These are phyloP conservation scores for Friedmanniomyces simplex DNA, from an alignment of 495 filamentous ascomycete species.

Conservation along the genomic window DNA sequence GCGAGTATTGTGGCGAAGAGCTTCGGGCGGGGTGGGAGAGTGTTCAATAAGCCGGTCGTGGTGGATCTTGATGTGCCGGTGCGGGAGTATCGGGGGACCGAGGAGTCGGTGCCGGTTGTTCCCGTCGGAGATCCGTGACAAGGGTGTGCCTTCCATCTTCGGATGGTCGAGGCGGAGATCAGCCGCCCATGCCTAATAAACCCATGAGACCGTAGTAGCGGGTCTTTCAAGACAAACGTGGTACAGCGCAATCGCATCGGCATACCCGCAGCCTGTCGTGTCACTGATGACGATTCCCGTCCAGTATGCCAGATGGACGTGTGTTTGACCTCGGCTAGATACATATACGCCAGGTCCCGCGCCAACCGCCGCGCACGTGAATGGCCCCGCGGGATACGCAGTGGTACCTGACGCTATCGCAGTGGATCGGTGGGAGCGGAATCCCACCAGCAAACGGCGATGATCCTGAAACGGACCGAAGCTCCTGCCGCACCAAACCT, in stretches of 20 bases:
- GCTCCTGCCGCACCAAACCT: no score
- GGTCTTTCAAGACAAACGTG: no score
- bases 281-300: no score
- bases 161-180: no score
- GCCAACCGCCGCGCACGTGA: constrained; percentile 1
- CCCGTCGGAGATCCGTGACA: neutral
- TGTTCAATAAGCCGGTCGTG: constrained; percentile 64
- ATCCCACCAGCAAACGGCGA: neutral
- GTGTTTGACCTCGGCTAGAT: neutral
- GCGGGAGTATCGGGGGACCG: neutral
- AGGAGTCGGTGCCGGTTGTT: neutral
- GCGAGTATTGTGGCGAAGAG: constrained; percentile 59
- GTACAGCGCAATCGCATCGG: no score
- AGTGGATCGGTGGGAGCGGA: neutral
- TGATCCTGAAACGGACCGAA: neutral
- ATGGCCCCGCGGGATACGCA: constrained; percentile 1
- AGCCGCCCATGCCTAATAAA: no score
- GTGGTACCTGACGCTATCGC: constrained; percentile 8
- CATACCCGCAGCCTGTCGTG: no score
- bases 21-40: constrained; percentile 45
- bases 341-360: neutral
- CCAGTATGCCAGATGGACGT: no score
- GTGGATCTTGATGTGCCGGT: constrained; percentile 66
- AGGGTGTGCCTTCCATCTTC: neutral
- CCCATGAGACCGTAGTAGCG: no score